These are phyloP conservation scores for Cryptococcus hybrid DNA, from an alignment of 1,284 basidiomycete species.

Conservation along the genomic window DNA sequence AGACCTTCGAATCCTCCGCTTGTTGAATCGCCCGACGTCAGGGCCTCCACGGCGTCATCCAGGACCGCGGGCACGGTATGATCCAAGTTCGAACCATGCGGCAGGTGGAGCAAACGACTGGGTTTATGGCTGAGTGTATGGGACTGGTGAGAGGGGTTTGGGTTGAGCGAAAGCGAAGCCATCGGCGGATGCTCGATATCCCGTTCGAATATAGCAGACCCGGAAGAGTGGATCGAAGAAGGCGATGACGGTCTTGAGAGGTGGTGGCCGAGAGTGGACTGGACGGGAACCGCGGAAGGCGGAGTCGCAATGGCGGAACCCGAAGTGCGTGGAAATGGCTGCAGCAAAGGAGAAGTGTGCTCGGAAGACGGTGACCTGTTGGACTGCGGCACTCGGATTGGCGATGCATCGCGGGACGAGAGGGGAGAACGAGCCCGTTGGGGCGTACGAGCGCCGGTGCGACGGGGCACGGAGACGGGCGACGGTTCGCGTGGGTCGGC, in stretches of 20 bases:
- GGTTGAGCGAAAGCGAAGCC: constrained; percentile 33
- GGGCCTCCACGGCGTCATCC: constrained; percentile 49
- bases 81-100: constrained; percentile 43
- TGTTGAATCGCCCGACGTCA: constrained; percentile 21
- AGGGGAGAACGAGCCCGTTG: constrained; percentile 34
- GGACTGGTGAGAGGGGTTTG: constrained; percentile 11
- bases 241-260: constrained; percentile 35
- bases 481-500: constrained; percentile 46
- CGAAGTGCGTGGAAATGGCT: constrained; percentile 7
- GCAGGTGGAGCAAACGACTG: constrained; percentile 32
- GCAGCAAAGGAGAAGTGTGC: constrained; percentile 7
- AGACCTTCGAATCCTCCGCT: constrained; percentile 27
- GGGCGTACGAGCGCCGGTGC: constrained; percentile 34
- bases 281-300: constrained; percentile 8
- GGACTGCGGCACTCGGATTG: constrained; percentile 2
- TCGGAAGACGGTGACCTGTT: constrained; percentile 8
- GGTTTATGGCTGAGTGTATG: constrained; percentile 40
- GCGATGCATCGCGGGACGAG: constrained; percentile 27
- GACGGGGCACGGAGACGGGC: constrained; percentile 20
- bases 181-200: constrained; percentile 46
- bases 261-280: constrained; percentile 6
- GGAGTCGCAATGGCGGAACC: constrained; percentile 3
- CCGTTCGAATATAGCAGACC: constrained; percentile 49
- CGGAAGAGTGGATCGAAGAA: constrained; percentile 42
- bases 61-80: constrained; percentile 48